Conservation (phyloP, 2,329 filamentous ascomycete genomes). For the Botrytis fabae region DNA sequence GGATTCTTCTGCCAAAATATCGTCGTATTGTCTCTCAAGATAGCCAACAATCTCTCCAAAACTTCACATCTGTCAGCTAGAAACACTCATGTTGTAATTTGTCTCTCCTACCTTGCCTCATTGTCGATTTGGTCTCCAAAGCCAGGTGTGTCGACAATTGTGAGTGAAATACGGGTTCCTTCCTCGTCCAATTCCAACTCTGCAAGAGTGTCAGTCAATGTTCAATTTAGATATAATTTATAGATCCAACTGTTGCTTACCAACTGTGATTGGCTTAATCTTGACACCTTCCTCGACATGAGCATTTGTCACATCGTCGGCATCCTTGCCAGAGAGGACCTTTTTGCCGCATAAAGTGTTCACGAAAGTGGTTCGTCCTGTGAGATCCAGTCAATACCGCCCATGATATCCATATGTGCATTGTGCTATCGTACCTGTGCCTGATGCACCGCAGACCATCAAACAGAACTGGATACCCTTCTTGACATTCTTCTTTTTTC, state of each 20-base stretch:
- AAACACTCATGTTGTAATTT: conserved; percentile 12
- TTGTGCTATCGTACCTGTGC: conserved; percentile 70
- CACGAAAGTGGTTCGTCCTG: conserved; percentile 97
- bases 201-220: conserved; percentile 46
- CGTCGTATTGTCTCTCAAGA: conserved; percentile 98
- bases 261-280: conserved; percentile 98
- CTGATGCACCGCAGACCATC: conserved; percentile 99
- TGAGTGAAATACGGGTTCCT: conserved; percentile 95
- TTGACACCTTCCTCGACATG: conserved; percentile 95
- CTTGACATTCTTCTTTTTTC: conserved; percentile 98
- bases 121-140: conserved; percentile 99
- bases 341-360: conserved; percentile 97
- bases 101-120: conserved; percentile 74
- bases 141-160: conserved; percentile 96
- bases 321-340: conserved; percentile 88
- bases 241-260: conserved; percentile 54
- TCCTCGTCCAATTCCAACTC: conserved; percentile 97
- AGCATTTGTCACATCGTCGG: conserved; percentile 83
- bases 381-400: conserved; percentile 31
- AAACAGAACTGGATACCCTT: conserved; percentile 96
- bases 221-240: conserved; percentile 22
- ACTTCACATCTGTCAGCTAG: conserved; percentile 51
- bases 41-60: conserved; percentile 98
- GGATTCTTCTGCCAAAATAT: conserved; percentile 98
- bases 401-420: background rate